These are phyloP conservation scores for Cicer cuneatum DNA, from an alignment of 306 rosid genomes.

Conservation along the genomic window DNA sequence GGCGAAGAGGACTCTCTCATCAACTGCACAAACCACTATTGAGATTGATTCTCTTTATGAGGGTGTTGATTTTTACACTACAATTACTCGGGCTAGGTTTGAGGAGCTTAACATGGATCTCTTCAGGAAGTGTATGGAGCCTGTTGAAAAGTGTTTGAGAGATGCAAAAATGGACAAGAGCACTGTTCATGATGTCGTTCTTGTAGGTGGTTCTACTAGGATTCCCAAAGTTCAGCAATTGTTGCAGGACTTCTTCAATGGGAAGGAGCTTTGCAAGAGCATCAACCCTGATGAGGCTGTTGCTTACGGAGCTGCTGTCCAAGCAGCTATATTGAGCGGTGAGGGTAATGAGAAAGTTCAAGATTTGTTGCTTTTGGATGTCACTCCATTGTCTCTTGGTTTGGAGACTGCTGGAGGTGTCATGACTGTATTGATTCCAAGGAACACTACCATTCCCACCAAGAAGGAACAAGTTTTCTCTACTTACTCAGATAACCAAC, in stretches of 20 bases:
- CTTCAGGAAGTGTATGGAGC: slow-evolving; percentile 80
- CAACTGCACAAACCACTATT: slow-evolving; percentile 77
- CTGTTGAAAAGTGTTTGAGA: slow-evolving; percentile 77
- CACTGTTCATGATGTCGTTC: slow-evolving; percentile 69
- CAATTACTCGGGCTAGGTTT: slow-evolving; percentile 76
- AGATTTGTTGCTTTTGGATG: slow-evolving; percentile 74
- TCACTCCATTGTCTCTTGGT: slow-evolving; percentile 71
- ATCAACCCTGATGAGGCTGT: slow-evolving; percentile 81
- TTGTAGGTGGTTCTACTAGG: slow-evolving; percentile 85
- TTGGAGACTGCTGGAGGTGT: slow-evolving; percentile 81
- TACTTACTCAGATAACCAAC: slow-evolving; percentile 75
- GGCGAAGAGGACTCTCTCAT: slow-evolving; percentile 83
- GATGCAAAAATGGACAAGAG: slow-evolving; percentile 89
- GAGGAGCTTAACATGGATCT: slow-evolving; percentile 85
- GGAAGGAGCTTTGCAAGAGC: slow-evolving; percentile 74
- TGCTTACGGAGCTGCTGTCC: slow-evolving; percentile 82
- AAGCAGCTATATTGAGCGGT: slow-evolving; percentile 77
- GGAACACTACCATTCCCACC: slow-evolving; percentile 76
- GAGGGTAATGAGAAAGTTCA: slow-evolving; percentile 84
- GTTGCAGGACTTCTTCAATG: slow-evolving; percentile 84
- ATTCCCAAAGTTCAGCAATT: slow-evolving; percentile 81
- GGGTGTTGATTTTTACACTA: slow-evolving; percentile 73
- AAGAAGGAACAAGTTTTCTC: slow-evolving; percentile 82
- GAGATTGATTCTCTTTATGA: slow-evolving; percentile 77
- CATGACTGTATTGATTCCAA: slow-evolving; percentile 76